Evolutionary conservation across 2,329 filamentous ascomycete genomes (phyloP), one percentile per base, ranked within the genome.

Genomic region (Didymella lethalis): DNA sequence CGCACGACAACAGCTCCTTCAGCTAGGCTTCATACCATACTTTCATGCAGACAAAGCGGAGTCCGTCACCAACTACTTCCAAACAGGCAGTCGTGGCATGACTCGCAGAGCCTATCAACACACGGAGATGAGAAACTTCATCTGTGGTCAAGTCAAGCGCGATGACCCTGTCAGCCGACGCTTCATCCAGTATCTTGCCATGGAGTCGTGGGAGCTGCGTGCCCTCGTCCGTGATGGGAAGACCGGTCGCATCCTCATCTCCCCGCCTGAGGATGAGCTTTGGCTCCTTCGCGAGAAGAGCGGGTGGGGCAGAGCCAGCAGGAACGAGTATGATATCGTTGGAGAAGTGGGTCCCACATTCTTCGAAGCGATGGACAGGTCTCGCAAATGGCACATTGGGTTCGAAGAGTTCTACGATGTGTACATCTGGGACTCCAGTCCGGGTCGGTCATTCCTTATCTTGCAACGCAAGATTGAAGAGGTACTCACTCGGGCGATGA

Each of bases 361-460:
- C 55, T 80, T 79, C 46, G 77, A 79, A 32, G 65, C 74, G n/a
- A 76, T 80, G 69, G 77, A 79, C 20, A 65, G 64, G 14, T 54
- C 63, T 8, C 65, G 77, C 26, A 65, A 75, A 20, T 81, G 76
- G 73, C 72, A 72, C 32, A 75, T 81, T 52, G 71, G 74, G 3
- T 81, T 81, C 60, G 72, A 77, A 11, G 77, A 81, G 40, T 79
- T 79, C 54, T 81, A 78, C 48, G 78, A 80, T 65, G 67, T 81
- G 23, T 78, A 78, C 46, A 66, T 82, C 8, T 80, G 78, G 79
- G 78, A 79, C 55, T 56, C 73, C 2, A 63, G 63, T 8, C 67
- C 78, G 11, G 79, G 78, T 11, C 49, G 71, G 7, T 59, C 64
- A 2, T 77, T 71, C 47, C 46, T 64, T 18, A 43, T 56, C 10